A percentile compares a stretch with the other conserved stretches of the same genome.
Conservation (phyloP, 306 rosid genomes). For the Vigna nakashimae region DNA sequence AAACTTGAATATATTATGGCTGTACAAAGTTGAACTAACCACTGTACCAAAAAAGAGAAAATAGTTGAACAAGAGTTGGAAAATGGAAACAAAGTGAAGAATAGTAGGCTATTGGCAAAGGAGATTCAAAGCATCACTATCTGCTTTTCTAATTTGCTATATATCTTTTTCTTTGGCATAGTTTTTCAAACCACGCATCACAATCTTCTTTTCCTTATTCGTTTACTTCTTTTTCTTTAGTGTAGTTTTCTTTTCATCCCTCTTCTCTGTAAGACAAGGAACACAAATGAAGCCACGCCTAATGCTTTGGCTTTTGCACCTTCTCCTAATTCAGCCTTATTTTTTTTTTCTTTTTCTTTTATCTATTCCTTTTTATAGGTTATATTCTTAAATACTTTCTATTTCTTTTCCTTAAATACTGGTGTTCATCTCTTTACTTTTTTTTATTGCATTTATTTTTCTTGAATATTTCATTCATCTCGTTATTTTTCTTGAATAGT, state of each 20-base stretch:
- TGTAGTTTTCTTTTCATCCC: slow-evolving; percentile 30
- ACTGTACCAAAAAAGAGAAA: not conserved
- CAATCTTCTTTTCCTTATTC: slow-evolving; percentile 41
- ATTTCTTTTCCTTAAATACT: not conserved
- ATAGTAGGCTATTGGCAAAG: slow-evolving; percentile 33
- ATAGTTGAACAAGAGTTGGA: slow-evolving; percentile 8
- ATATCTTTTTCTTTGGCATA: slow-evolving; percentile 38
- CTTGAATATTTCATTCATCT: not conserved
- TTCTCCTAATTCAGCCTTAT: slow-evolving; percentile 1
- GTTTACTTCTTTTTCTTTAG: slow-evolving; percentile 37
- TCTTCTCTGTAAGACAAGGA: slow-evolving; percentile 17
- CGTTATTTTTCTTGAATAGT: not conserved
- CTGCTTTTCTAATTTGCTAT: slow-evolving; percentile 27
- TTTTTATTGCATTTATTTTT: not conserved
- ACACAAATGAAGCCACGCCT: slow-evolving; percentile 5
- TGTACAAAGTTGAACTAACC: slow-evolving; percentile 35
- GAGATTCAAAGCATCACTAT: slow-evolving; percentile 39
- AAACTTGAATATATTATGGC: slow-evolving; percentile 7
- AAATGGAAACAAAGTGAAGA: slow-evolving; percentile 34
- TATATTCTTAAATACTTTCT: not conserved
- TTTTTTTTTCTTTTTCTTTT: not conserved
- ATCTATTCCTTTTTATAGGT: not conserved
- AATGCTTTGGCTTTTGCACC: slow-evolving; percentile 44
- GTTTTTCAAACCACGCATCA: slow-evolving; percentile 43
- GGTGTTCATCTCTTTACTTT: not conserved